Conservation (phyloP, 2,329 filamentous ascomycete genomes). For the Purpureocillium takamizusanense region DNA sequence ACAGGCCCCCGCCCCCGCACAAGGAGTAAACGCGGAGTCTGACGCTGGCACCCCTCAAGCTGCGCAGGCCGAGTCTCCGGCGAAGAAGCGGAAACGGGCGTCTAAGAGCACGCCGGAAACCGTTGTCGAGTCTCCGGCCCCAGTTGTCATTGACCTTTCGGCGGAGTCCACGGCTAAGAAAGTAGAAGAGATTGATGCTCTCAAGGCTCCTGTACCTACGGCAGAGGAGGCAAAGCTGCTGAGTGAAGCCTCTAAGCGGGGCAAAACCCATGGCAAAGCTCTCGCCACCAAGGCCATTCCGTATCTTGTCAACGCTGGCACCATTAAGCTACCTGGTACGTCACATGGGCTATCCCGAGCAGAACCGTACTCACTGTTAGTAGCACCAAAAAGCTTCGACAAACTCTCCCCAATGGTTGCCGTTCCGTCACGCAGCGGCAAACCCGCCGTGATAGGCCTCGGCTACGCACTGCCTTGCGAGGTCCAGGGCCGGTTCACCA, state of each 20-base stretch:
- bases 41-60: neutral
- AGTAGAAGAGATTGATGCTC: constrained; percentile 23
- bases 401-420: constrained; percentile 34
- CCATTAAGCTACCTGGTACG: constrained; percentile 28
- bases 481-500: constrained; percentile 32
- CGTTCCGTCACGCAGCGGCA: constrained; percentile 27
- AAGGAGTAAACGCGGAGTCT: constrained; percentile 10
- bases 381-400: constrained; percentile 33
- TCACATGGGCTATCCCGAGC: neutral
- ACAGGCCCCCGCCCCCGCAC: constrained; percentile 5
- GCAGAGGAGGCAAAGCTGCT: constrained; percentile 25
- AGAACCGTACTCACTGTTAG: neutral
- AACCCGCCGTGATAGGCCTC: constrained; percentile 27
- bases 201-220: constrained; percentile 20
- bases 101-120: constrained; percentile 18
- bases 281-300: constrained; percentile 29
- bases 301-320: constrained; percentile 26
- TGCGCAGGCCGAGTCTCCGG: constrained; percentile 15
- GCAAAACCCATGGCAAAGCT: constrained; percentile 26
- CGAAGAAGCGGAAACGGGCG: constrained; percentile 29
- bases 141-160: constrained; percentile 16
- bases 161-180: constrained; percentile 19
- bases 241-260: constrained; percentile 27
- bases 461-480: constrained; percentile 32
- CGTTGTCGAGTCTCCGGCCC: constrained; percentile 15